Percentiles rank a stretch among this genome's conserved stretches.
Evolutionary conservation across 2,329 filamentous ascomycete species (phyloP).

Genomic region (Sclerotinia sclerotiorum): DNA sequence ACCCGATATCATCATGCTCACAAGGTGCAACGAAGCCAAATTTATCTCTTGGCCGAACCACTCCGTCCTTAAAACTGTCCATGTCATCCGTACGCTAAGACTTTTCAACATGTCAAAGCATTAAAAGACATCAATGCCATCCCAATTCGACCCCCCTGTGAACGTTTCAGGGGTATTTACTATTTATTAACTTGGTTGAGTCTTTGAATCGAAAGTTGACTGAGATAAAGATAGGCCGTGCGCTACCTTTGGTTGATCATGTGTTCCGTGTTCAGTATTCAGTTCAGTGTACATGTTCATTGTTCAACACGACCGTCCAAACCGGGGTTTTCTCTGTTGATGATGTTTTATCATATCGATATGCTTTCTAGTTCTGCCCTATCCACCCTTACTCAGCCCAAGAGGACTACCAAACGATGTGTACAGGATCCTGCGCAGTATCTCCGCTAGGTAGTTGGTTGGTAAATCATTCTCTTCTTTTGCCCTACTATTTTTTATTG

Average conservation of each 20-base stretch:
- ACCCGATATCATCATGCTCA: background rate
- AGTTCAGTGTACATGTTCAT: too few relatives aligned
- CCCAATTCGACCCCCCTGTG: background rate
- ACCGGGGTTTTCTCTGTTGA: background rate
- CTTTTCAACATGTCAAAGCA: constrained; percentile 3
- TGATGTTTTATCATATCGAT: background rate
- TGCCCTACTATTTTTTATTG: background rate
- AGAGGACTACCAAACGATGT: background rate
- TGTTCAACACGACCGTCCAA: too few relatives aligned
- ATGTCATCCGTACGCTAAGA: background rate
- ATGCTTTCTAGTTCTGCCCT: background rate
- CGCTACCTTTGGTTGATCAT: background rate
- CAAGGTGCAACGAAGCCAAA: background rate
- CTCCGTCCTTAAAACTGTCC: background rate
- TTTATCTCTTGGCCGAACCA: constrained; percentile 12
- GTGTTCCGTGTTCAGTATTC: background rate
- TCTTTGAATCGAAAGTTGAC: background rate
- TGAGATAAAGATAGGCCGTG: constrained; percentile 17
- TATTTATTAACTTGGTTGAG: background rate
- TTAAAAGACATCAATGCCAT: background rate
- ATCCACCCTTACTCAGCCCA: background rate
- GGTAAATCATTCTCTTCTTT: background rate
- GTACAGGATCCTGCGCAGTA: background rate
- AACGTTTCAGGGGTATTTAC: constrained; percentile 8
- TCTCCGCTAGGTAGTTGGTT: background rate